Evolutionary conservation across 805 yeast genomes (phyloP).

Genomic region (Priceomyces melissophilus): DNA sequence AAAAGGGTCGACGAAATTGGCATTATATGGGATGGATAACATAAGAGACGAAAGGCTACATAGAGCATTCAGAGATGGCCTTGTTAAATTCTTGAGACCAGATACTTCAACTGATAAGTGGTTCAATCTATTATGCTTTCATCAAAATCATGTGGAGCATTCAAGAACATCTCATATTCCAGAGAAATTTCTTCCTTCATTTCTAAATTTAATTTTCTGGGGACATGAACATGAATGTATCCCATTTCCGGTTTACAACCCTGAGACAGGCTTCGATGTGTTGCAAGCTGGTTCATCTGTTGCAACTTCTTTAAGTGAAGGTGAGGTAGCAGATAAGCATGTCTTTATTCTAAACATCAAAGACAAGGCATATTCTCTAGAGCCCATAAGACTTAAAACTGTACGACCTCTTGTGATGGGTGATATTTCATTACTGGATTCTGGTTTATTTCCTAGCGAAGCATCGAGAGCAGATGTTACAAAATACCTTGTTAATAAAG

Average conservation of each 20-base stretch:
- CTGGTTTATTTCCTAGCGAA: conserved; percentile 57
- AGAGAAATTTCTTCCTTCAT: conserved; percentile 76
- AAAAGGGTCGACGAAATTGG: conserved; percentile 78
- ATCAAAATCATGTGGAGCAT: conserved; percentile 86
- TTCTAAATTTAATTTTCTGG: conserved; percentile 85
- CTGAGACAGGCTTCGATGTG: conserved; percentile 64
- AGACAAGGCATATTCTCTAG: conserved; percentile 53
- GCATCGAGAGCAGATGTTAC: conserved; percentile 60
- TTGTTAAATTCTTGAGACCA: conserved; percentile 77
- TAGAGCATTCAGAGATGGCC: conserved; percentile 75
- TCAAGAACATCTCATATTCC: conserved; percentile 81
- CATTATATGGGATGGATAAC: conserved; percentile 84
- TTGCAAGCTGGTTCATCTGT: conserved; percentile 93
- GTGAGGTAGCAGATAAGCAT: conserved; percentile 73
- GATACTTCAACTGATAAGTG: conserved; percentile 55
- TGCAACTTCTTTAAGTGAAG: conserved; percentile 84
- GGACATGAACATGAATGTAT: conserved; percentile 98
- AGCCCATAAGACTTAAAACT: conserved; percentile 61
- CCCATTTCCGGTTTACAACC: conserved; percentile 61
- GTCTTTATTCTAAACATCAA: conserved; percentile 68
- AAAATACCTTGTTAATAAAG: conserved; percentile 56
- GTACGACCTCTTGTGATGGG: conserved; percentile 81
- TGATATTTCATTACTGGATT: conserved; percentile 52
- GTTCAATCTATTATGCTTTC: conserved; percentile 84
- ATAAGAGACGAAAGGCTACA: conserved; percentile 86